Evolutionary conservation across 257 asterid species (phyloP).

Genomic region (Schizonepeta tenuifolia): DNA sequence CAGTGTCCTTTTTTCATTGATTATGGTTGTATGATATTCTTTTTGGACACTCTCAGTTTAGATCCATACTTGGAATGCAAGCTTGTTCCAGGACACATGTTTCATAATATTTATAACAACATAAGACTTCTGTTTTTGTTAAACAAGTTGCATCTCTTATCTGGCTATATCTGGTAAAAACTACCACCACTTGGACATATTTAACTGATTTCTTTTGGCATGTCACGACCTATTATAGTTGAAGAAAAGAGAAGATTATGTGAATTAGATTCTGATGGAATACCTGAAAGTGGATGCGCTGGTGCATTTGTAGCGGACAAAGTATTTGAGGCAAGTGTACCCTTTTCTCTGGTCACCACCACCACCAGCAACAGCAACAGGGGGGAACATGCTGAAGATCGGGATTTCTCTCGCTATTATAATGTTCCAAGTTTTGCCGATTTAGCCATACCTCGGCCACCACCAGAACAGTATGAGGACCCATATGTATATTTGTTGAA

Average conservation of each 20-base stretch:
- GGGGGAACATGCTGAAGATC: constrained; percentile 49
- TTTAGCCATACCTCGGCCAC: constrained; percentile 44
- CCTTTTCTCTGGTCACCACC: constrained; percentile 49
- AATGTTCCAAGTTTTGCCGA: constrained; percentile 43
- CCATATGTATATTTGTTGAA: constrained; percentile 43
- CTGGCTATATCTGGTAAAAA: constrained; percentile 10
- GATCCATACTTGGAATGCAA: constrained; percentile 9
- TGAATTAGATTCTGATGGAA: constrained; percentile 25
- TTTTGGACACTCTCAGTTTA: not conserved
- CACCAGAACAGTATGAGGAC: constrained; percentile 43
- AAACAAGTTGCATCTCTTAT: constrained; percentile 11
- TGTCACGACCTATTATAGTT: constrained; percentile 20
- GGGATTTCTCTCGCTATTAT: constrained; percentile 37
- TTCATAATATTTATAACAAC: constrained; percentile 3
- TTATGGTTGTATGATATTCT: not conserved
- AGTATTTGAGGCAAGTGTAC: constrained; percentile 38
- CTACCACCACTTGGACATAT: not conserved
- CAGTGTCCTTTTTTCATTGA: not conserved
- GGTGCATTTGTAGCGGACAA: constrained; percentile 37
- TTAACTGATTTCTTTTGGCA: not conserved
- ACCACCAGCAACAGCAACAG: constrained; percentile 42
- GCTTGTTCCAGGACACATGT: not conserved
- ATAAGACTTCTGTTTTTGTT: not conserved
- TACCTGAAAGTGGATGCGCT: constrained; percentile 32
- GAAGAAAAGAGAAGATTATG: constrained; percentile 28